These are phyloP conservation scores for Massariosphaeria phaeospora DNA, from an alignment of 495 filamentous ascomycete species.

Conservation along the genomic window DNA sequence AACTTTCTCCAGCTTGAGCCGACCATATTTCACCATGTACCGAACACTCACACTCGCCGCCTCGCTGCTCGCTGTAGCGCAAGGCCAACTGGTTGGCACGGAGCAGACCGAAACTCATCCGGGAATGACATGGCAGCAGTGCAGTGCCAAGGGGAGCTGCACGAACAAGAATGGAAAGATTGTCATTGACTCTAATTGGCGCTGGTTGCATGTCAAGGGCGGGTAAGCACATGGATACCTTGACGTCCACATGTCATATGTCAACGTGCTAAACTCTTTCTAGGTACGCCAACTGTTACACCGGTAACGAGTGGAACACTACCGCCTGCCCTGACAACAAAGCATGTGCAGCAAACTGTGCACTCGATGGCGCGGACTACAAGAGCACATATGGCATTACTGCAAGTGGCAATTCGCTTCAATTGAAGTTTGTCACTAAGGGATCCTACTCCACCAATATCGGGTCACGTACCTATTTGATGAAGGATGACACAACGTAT, in stretches of 20 bases:
- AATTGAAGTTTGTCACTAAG: conserved; percentile 34
- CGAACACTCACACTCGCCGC: conserved; percentile 21
- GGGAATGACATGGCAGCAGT: conserved; percentile 47
- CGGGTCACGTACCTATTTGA: conserved; percentile 58
- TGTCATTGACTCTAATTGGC: conserved; percentile 49
- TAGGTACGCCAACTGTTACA: conserved; percentile 43
- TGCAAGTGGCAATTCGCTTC: conserved; percentile 33
- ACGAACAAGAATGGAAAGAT: conserved; percentile 44
- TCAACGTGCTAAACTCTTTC: neutral
- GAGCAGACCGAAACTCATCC: conserved; percentile 50
- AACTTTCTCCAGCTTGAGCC: too few relatives aligned
- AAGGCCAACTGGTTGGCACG: conserved; percentile 35
- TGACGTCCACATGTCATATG: too few relatives aligned
- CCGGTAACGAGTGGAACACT: conserved; percentile 38
- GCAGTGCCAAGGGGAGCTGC: conserved; percentile 49
- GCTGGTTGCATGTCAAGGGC: conserved; percentile 38
- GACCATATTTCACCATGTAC: conserved; percentile 25
- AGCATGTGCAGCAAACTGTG: conserved; percentile 40
- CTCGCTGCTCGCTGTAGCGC: conserved; percentile 21
- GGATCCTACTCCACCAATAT: conserved; percentile 37
- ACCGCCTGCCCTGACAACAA: conserved; percentile 38
- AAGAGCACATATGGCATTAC: conserved; percentile 38
- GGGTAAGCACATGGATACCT: conserved; percentile 8
- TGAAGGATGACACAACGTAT: conserved; percentile 55
- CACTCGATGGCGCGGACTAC: conserved; percentile 41